Base-by-base conservation (phyloP, 2,329 filamentous ascomycete species). In the Nigrospora sphaerica region DNA sequence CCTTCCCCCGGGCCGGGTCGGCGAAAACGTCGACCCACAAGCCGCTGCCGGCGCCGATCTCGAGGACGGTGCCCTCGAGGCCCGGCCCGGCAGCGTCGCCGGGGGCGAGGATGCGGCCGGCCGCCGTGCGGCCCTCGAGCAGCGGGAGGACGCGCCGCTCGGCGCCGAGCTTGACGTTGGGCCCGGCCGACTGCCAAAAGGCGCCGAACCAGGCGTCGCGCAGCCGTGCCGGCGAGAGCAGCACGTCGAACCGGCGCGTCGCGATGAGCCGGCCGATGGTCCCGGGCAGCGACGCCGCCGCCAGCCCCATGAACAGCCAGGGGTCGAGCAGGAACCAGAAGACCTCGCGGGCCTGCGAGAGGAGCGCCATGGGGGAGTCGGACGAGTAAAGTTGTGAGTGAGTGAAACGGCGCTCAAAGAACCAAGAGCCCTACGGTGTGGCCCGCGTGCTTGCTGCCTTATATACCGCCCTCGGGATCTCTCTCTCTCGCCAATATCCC, bases 1-100 rank as follows among this genome's bases (percentile, higher is more conserved):
- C n/a, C 34, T 7, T 39, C 12, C 65, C n/a, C 57, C 23, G 58
- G 57, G 42, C 62, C 58, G 23, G 31, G 13, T 32, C 28, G 14
- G 43, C 37, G 46, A 81, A 79, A 16, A 81, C 60, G 33, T 74
- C 68, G 4, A 79, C 72, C 80, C 80, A 85, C 60, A 80, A 69
- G 3, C 81, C 82, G 2, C 64, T 71, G 3, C 78, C 83, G 1
- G 82, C 74, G 3, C 82, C 82, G 45, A 85, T 71, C 62, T 86
- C 83, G 38, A 85, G 60, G 6, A 82, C 74, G 2, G 73, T 66
- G 3, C 81, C 79, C 1, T 57, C 55, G 10, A 80, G 63, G 3
- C 69, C 69, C 47, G 63, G 56, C 46, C 60, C 57, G 17, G 58
- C 61, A 35, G 54, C 56, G 13, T 60, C 61, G 0, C 63, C 59